These are phyloP conservation scores for Drechslerella stenobrocha DNA, from an alignment of 2,329 filamentous ascomycete genomes.

Conservation along the genomic window DNA sequence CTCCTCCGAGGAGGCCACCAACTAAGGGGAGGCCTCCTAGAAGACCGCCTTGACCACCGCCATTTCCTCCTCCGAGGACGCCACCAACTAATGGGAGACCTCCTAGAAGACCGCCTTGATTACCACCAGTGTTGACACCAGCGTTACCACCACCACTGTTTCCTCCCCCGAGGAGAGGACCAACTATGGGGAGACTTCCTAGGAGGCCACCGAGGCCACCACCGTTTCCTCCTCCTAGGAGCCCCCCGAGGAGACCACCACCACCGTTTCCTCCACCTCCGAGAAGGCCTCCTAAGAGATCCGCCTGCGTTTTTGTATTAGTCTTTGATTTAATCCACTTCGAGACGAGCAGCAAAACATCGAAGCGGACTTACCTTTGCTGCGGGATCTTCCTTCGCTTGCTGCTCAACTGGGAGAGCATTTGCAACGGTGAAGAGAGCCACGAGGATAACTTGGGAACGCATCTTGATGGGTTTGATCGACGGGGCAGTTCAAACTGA, in stretches of 20 bases:
- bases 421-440: conserved; percentile 13
- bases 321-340: background rate
- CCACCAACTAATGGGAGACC: too few species aligned
- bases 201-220: conserved; percentile 10
- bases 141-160: too few species aligned
- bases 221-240: conserved; percentile 16
- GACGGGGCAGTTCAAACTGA: too few species aligned
- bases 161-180: too few species aligned
- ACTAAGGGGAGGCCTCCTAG: conserved; percentile 22
- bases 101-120: too few species aligned
- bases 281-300: conserved; percentile 22
- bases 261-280: conserved; percentile 20
- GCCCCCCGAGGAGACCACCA: conserved; percentile 16
- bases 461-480: conserved; percentile 25
- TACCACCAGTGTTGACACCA: too few species aligned
- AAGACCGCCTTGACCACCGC: conserved; percentile 12
- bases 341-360: too few species aligned
- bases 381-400: too few species aligned
- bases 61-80: too few species aligned
- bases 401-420: conserved; percentile 26
- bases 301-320: conserved; percentile 5
- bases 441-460: conserved; percentile 15
- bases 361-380: too few species aligned
- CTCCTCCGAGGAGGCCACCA: conserved; percentile 20
- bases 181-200: too few species aligned